Evolutionary conservation across 2,329 filamentous ascomycete genomes (phyloP).

Genomic region (Aspergillus sojae): DNA sequence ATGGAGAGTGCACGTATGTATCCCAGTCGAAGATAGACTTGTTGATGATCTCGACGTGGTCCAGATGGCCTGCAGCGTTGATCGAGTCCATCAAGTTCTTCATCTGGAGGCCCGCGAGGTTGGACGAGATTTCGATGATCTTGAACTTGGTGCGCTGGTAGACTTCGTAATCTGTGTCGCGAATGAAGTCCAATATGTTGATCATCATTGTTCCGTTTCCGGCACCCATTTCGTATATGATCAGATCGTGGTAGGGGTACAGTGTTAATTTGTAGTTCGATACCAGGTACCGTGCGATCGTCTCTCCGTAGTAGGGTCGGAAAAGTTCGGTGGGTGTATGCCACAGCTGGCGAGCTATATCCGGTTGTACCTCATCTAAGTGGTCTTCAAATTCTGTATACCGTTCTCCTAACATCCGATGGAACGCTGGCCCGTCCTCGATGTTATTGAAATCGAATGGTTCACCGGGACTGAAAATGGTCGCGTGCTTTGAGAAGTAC

Average conservation of each 20-base stretch:
- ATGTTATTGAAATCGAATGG: slow-evolving; percentile 86
- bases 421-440: slow-evolving; percentile 83
- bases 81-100: slow-evolving; percentile 68
- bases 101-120: slow-evolving; percentile 76
- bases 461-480: slow-evolving; percentile 90
- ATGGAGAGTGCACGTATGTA: slow-evolving; percentile 82
- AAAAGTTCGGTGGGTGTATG: slow-evolving; percentile 98
- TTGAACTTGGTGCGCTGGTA: slow-evolving; percentile 92
- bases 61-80: slow-evolving; percentile 72
- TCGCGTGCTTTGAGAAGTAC: slow-evolving; percentile 94
- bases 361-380: slow-evolving; percentile 71
- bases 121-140: slow-evolving; percentile 91
- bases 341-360: slow-evolving; percentile 88
- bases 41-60: slow-evolving; percentile 93
- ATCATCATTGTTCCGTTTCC: slow-evolving; percentile 97
- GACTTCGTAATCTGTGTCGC: slow-evolving; percentile 83
- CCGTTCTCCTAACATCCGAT: slow-evolving; percentile 71
- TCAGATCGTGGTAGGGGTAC: slow-evolving; percentile 94
- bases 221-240: slow-evolving; percentile 98
- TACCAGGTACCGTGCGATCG: slow-evolving; percentile 92
- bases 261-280: slow-evolving; percentile 93
- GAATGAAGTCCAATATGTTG: slow-evolving; percentile 96
- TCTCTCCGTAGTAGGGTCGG: slow-evolving; percentile 93
- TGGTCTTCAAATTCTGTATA: slow-evolving; percentile 90
- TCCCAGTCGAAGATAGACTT: slow-evolving; percentile 94